Percentiles rank a stretch among this genome's conserved stretches.
These are phyloP conservation scores for Saccharomycopsis sp. DNA, from an alignment of 805 yeast species.

Conservation along the genomic window DNA sequence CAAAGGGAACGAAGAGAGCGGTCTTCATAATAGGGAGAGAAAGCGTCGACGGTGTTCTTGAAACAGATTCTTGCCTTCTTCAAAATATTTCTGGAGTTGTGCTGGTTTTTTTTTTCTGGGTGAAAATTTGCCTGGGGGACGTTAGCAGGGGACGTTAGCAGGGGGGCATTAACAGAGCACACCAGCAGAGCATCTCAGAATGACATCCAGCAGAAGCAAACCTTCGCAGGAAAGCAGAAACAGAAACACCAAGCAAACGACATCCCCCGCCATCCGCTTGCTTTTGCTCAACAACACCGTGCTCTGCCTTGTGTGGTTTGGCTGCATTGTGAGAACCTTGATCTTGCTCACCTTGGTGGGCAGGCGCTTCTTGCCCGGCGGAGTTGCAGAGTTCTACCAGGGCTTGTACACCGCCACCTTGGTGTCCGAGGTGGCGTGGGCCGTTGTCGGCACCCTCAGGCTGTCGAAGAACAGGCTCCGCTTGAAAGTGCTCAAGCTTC, in stretches of 20 bases:
- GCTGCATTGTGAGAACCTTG: constrained; percentile 40
- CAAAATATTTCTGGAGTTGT: too few species aligned
- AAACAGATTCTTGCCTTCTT: too few species aligned
- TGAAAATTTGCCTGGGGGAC: too few species aligned
- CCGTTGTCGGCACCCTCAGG: constrained; percentile 1
- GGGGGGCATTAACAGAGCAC: too few species aligned
- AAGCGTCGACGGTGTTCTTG: too few species aligned
- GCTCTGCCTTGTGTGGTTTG: constrained; percentile 37
- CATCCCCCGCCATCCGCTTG: constrained; percentile 8
- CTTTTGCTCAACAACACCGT: constrained; percentile 24
- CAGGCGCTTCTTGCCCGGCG: constrained; percentile 55
- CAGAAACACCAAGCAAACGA: neutral
- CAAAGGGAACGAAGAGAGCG: constrained; percentile 11
- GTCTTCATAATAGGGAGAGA: too few species aligned
- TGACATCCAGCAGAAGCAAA: too few species aligned
- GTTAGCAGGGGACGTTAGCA: too few species aligned
- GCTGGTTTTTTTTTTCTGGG: too few species aligned
- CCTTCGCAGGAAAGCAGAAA: neutral
- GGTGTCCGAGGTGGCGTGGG: constrained; percentile 5
- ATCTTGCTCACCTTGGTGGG: constrained; percentile 59
- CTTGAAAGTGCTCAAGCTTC: constrained; percentile 11
- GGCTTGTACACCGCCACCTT: constrained; percentile 9
- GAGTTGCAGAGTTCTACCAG: constrained; percentile 54
- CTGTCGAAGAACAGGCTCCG: neutral
- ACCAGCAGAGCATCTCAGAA: too few species aligned